Base-by-base conservation (phyloP, 352 stramenopile species). In the Phytophthora multivora region DNA sequence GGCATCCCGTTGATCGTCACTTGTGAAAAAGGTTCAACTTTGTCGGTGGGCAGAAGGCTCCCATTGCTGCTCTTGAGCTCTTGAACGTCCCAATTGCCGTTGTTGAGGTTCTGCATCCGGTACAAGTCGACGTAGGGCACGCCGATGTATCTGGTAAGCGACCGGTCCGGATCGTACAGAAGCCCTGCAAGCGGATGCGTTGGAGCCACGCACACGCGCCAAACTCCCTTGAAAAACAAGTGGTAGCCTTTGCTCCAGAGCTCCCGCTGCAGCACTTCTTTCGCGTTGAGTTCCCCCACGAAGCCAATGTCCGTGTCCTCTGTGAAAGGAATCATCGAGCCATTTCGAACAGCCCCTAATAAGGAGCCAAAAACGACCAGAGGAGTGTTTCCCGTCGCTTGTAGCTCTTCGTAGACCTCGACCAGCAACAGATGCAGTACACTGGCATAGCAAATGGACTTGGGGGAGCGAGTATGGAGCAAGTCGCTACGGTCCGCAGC, bases 391-490 rank as follows among this genome's bases (percentile, higher is more conserved):
- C 54, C 57, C 4, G 66, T 49, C 1, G 30, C 54, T 28, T 69
- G 7, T 12, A 86, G 46, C 48, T 86, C 71, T 12, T 74, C 67
- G 54, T 86, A 84, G 8, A 85, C 73, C 45, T 85, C 76, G 15
- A 83, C 53, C 15, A 88, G 48, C 13, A 88, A 28, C 71, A 88
- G 68, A 50, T 86, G 76, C 47, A 88, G 58, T 38, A 79, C 71
- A 51, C 74, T 85, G 23, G 51, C 71, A 18, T 76, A 79, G 61
- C 79, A 88, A 3, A 76, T n/a, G 26, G 68, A 79, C 16, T 69
- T 49, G 10, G 55, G 57, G 5, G 49, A 69, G 8, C 16, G 48
- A n/a, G 30, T 26, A 13, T 43, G 66, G 6, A 86, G 66, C 15
- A 85, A 52, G 35, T 86, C 76, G 10, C 74, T 59, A 19, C 76